Conservation (phyloP, 176 grass and related monocot species). For the Musa troglodytarum region DNA sequence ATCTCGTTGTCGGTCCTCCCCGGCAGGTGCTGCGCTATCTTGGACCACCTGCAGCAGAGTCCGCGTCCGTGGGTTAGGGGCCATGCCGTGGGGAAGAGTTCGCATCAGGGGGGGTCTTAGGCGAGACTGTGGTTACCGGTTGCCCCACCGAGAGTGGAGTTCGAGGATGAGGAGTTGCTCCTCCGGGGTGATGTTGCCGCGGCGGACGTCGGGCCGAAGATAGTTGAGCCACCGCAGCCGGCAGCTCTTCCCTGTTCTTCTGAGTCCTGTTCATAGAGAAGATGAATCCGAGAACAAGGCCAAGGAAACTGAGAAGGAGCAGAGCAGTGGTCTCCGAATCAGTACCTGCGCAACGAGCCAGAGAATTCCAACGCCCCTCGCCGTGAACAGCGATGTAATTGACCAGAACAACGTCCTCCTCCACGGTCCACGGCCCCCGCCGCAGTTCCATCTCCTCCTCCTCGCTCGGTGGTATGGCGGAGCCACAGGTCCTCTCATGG, state of each 20-base stretch:
- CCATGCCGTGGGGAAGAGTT: too few species aligned
- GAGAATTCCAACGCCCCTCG: constrained; percentile 91
- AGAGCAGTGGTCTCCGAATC: background rate
- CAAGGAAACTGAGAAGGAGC: background rate
- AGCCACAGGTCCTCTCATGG: background rate
- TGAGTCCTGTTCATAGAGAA: constrained; percentile 38
- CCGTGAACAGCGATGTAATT: constrained; percentile 73
- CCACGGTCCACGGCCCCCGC: constrained; percentile 83
- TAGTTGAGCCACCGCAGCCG: constrained; percentile 95
- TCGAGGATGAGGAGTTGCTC: constrained; percentile 96
- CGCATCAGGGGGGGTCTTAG: background rate
- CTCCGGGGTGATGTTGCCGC: constrained; percentile 94
- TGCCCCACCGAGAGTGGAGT: constrained; percentile 92
- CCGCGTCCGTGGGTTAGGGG: too few species aligned
- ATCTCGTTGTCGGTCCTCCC: constrained; percentile 9
- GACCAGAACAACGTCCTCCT: constrained; percentile 72
- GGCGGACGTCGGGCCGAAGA: constrained; percentile 83
- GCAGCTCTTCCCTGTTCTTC: constrained; percentile 94
- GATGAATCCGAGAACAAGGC: background rate
- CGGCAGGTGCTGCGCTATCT: constrained; percentile 9
- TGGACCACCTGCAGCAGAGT: background rate
- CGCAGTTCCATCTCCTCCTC: constrained; percentile 29
- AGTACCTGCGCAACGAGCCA: constrained; percentile 84
- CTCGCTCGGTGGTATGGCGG: background rate
- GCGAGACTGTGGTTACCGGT: constrained; percentile 26